phyloP scores from a whole-genome alignment of 2,329 filamentous ascomycete species.

The Cytospora paraplurivora region DNA sequence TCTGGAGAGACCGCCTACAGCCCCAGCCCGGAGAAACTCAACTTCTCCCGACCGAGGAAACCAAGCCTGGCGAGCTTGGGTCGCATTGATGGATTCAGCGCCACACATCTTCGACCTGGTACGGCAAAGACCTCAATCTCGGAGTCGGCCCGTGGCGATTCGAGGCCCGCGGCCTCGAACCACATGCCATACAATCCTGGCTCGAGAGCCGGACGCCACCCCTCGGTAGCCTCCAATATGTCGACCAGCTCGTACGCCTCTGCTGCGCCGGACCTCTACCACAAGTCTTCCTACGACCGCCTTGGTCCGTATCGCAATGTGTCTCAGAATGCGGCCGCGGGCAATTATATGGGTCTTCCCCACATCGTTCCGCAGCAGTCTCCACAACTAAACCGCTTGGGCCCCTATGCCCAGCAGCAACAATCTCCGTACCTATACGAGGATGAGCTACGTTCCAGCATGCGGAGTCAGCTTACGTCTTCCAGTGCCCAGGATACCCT shows the following conservation, averaged over 20 bases:
- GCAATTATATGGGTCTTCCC: slow-evolving; percentile 27
- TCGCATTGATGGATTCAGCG: slow-evolving; percentile 17
- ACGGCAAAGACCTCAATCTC: slow-evolving; percentile 23
- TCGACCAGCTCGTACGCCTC: slow-evolving; percentile 24
- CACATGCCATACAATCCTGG: slow-evolving; percentile 18
- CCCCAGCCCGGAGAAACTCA: slow-evolving; percentile 46
- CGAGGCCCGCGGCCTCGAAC: slow-evolving; percentile 17
- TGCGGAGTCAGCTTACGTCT: slow-evolving; percentile 56
- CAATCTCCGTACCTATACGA: slow-evolving; percentile 50
- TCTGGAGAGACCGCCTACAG: slow-evolving; percentile 36
- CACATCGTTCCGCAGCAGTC: slow-evolving; percentile 26
- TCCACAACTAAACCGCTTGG: slow-evolving; percentile 26
- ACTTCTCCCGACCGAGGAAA: slow-evolving; percentile 63
- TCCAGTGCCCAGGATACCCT: slow-evolving; percentile 60
- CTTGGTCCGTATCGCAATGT: slow-evolving; percentile 24
- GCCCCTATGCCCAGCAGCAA: slow-evolving; percentile 27
- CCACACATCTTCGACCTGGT: slow-evolving; percentile 25
- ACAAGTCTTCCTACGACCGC: slow-evolving; percentile 26
- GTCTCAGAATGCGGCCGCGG: slow-evolving; percentile 28
- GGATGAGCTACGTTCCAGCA: slow-evolving; percentile 58
- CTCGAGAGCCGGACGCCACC: slow-evolving; percentile 18
- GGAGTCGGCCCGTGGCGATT: slow-evolving; percentile 25
- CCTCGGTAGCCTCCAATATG: slow-evolving; percentile 25
- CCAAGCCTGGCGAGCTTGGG: slow-evolving; percentile 48
- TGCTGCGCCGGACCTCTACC: slow-evolving; percentile 20